A percentile compares a stretch with the other conserved stretches of the same genome.
Conservation (phyloP, 192 early-diverging fungal species). For the Coemansia sp. region DNA sequence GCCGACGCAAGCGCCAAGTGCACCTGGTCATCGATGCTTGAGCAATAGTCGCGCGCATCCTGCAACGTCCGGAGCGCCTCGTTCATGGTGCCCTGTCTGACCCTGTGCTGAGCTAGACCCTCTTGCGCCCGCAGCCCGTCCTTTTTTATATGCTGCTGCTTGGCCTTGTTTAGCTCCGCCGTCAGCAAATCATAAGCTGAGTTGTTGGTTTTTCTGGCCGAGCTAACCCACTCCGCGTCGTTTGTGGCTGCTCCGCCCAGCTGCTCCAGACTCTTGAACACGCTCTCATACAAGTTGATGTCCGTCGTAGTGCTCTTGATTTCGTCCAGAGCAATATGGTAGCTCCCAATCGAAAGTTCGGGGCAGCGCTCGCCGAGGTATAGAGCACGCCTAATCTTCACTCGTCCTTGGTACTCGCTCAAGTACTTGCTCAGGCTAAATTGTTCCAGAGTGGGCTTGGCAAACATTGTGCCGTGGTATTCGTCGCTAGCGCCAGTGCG, state of each 20-base stretch:
- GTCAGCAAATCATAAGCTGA: conserved; percentile 16
- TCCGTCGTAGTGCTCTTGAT: conserved; percentile 24
- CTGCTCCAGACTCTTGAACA: conserved; percentile 25
- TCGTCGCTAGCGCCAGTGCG: conserved; percentile 3
- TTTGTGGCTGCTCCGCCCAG: not conserved
- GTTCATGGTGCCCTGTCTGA: conserved; percentile 20
- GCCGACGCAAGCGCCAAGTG: conserved; percentile 25
- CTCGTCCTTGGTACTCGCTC: conserved; percentile 28
- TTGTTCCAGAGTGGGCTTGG: conserved; percentile 24
- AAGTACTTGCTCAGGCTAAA: conserved; percentile 34
- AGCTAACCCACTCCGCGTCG: conserved; percentile 7
- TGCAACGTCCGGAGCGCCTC: conserved; percentile 33
- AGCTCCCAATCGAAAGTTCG: conserved; percentile 16
- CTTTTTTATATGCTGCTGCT: conserved; percentile 24
- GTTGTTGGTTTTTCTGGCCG: conserved; percentile 12
- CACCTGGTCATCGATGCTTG: conserved; percentile 25
- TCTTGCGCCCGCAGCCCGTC: conserved; percentile 25
- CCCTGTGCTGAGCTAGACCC: conserved; percentile 13
- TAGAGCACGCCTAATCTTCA: conserved; percentile 32
- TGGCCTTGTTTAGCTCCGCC: conserved; percentile 14
- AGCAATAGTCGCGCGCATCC: conserved; percentile 30
- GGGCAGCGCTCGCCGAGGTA: conserved; percentile 30
- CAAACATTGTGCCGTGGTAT: conserved; percentile 9
- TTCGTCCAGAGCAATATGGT: conserved; percentile 31
- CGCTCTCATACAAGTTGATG: conserved; percentile 3